Base-by-base conservation (phyloP, 352 stramenopile species). In the Pythium brachiatum region DNA sequence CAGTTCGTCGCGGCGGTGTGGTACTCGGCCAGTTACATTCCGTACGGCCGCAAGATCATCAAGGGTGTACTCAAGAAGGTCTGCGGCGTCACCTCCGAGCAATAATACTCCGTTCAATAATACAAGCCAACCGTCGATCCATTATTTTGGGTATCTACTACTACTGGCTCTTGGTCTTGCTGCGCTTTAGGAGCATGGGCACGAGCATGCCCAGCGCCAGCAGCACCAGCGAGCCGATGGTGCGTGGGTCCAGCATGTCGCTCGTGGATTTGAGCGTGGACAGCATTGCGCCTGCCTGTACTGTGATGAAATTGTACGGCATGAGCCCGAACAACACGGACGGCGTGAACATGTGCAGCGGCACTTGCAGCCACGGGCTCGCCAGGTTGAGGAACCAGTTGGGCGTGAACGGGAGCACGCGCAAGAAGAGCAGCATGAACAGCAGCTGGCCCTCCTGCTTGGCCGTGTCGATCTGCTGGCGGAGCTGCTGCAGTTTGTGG, bases 331-430 rank as follows among this genome's bases (percentile, higher is more conserved):
- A 21, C 7, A 85, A 62, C 32, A 91, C 83, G 1, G 75, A 78
- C 9, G 79, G 76, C 13, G 82, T 79, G 57, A 95, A 94, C 23
- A 87, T 56, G 29, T 60, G 68, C 20, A 93, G 62, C 39, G 83
- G 82, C 50, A 95, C 81, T 62, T 85, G 66, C 7, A 90, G 72
- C 80, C 85, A 92, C 43, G 86, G 83, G 74, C 81, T 90, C 21
- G 83, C 75, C 47, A 92, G 67, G 66, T 95, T 95, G 36, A 93
- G 71, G 57, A 95, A 85, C 86, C 86, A 95, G 60, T 95, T 92
- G 34, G 86, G 83, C 53, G 83, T 87, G 66, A 92, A 90, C 6
- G 86, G 86, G 53, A 95, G 92, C 25, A 95, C 75, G 25, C 86
- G 74, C 61, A 95, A 59, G 58, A 89, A 92, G 7, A 92, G 69